Conservation (phyloP, 1,139 yeast genomes). For the Nadsonia starkeyi-henricii region DNA sequence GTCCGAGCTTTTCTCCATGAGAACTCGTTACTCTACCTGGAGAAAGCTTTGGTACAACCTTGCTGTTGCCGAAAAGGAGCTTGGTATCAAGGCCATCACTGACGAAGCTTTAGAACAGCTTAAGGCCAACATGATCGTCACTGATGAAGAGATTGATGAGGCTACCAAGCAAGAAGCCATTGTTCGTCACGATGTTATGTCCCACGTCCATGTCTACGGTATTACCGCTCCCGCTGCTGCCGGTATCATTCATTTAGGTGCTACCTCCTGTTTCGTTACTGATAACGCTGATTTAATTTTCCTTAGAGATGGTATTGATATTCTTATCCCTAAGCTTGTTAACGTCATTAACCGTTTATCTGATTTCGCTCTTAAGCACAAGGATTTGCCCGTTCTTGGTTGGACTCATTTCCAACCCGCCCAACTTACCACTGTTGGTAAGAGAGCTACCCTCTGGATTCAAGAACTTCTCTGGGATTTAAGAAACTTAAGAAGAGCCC, state of each 20-base stretch:
- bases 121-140: conserved; percentile 60
- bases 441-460: conserved; percentile 94
- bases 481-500: conserved; percentile 88
- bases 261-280: conserved; percentile 94
- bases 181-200: conserved; percentile 99
- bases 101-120: conserved; percentile 87
- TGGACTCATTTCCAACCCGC: conserved; percentile 99
- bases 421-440: conserved; percentile 95
- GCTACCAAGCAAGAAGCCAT: conserved; percentile 93
- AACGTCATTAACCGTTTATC: conserved; percentile 87
- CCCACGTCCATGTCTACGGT: conserved; percentile 94
- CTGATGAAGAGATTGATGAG: conserved; percentile 82
- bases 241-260: conserved; percentile 95
- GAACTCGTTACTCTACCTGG: conserved; percentile 96
- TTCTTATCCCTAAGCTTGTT: conserved; percentile 85
- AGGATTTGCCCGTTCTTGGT: conserved; percentile 93
- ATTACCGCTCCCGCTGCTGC: conserved; percentile 90
- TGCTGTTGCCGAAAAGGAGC: conserved; percentile 89
- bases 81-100: conserved; percentile 70
- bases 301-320: conserved; percentile 87
- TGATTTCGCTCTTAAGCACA: conserved; percentile 77
- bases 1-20: conserved; percentile 80
- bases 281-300: conserved; percentile 97
- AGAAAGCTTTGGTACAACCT: conserved; percentile 92
- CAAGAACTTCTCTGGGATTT: conserved; percentile 97